Conservation (phyloP, 768 basidiomycete species). For the Erythrobasidium yunnanense region DNA sequence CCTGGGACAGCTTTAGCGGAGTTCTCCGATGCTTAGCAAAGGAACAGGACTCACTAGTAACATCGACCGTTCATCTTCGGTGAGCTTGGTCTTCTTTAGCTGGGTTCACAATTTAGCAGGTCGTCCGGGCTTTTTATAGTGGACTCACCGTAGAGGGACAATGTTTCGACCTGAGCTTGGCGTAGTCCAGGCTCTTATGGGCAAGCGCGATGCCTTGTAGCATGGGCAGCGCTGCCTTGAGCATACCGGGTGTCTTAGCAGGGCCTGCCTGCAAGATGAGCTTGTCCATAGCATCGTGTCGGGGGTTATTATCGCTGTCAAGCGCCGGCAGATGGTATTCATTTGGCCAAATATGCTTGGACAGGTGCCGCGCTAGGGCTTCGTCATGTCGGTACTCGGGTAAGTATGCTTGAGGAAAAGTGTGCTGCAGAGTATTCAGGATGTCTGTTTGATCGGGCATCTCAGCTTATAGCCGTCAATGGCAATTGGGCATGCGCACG, state of each 20-base stretch:
- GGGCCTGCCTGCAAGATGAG: not conserved
- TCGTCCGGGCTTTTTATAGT: too few relatives aligned
- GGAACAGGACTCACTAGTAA: not conserved
- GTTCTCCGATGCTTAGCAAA: not conserved
- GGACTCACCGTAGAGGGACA: not conserved
- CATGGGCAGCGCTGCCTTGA: not conserved
- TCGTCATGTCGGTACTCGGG: slow-evolving; percentile 2
- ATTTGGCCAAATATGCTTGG: slow-evolving; percentile 20
- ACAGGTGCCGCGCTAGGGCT: slow-evolving; percentile 7
- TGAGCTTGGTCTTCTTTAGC: too few relatives aligned
- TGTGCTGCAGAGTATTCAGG: too few relatives aligned
- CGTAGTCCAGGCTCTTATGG: not conserved
- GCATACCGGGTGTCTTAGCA: not conserved
- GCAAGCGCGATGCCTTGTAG: not conserved
- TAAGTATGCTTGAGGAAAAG: not conserved
- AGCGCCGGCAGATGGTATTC: not conserved
- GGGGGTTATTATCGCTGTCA: not conserved
- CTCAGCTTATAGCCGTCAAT: too few relatives aligned
- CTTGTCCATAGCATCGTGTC: not conserved
- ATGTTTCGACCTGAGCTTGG: not conserved
- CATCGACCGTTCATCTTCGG: too few relatives aligned
- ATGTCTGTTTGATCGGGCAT: too few relatives aligned
- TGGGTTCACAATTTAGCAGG: too few relatives aligned
- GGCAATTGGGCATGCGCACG: too few relatives aligned
- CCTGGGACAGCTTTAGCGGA: not conserved